Evolutionary conservation across 1,284 basidiomycete species (phyloP), one percentile per base, ranked within the genome.

Genomic region (Irpex sp.): DNA sequence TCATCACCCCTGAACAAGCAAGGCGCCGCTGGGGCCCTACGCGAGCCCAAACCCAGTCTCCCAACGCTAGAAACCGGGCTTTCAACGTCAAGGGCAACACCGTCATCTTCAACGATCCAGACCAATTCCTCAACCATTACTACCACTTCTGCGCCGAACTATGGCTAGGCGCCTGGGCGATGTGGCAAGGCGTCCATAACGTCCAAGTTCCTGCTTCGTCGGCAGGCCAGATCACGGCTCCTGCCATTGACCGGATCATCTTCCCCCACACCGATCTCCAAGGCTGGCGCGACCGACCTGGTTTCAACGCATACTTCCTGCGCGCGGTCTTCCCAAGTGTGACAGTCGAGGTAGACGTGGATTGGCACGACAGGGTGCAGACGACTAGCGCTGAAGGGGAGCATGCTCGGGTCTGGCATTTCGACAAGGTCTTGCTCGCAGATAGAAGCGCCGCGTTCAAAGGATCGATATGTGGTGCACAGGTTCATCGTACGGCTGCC

Each of bases 121-220:
- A 73, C 6, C 88, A 90, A 72, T 90, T 93, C 78, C 81, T 93
- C 37, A 79, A 82, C 62, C 92, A 94, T 72, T 93, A 92, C 74
- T 94, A 93, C 75, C 92, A 94, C 75, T 87, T 92, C 66, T 89
- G 88, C 40, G 91, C 88, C 0, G 92, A 94, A 72, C 82, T 92
- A 58, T 76, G 92, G 62, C 78, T 93, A 57, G 91, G 91, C 49
- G 77, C 83, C 1, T 91, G 90, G 82, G 84, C 89, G 4, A 83
- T 91, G 67, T 90, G 89, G 84, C 78, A 84, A 44, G 86, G 86
- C 5, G 80, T 85, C n/a, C 75, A 71, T 65, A 67, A 68, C 48
- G 67, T 68, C 17, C 57, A 59, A 36, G 73, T 73, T 21, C 65
- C 71, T 38, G 62, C 71, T 1, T 60, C 67, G 13, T 57, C 64